These are phyloP conservation scores for Bolboschoenus planiculmis DNA, from an alignment of 176 grass and related monocot species.

Conservation along the genomic window DNA sequence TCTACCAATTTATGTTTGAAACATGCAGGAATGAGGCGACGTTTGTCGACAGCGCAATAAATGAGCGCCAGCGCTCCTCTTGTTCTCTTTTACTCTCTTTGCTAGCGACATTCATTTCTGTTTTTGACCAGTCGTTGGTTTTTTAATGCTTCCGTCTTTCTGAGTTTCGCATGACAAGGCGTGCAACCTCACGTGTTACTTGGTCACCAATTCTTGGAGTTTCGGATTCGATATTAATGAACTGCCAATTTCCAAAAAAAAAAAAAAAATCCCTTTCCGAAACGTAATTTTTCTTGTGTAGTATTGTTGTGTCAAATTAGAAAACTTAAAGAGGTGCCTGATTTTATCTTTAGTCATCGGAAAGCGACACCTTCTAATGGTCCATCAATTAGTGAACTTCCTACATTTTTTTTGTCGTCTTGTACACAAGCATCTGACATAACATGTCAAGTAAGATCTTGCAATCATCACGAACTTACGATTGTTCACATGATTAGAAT, in stretches of 20 bases:
- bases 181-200: background rate
- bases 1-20: background rate
- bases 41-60: constrained; percentile 8
- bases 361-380: too few relatives aligned
- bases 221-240: background rate
- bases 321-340: too few relatives aligned
- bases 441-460: too few relatives aligned
- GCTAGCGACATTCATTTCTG: background rate
- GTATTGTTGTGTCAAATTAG: too few relatives aligned
- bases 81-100: background rate
- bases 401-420: too few relatives aligned
- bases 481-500: too few relatives aligned
- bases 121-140: constrained; percentile 14
- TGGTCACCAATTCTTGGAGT: background rate
- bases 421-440: too few relatives aligned
- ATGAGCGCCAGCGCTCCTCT: background rate
- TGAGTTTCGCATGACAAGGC: background rate
- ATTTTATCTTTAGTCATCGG: too few relatives aligned
- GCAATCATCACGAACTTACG: background rate
- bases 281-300: too few relatives aligned
- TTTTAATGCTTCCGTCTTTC: background rate
- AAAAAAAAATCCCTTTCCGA: too few relatives aligned
- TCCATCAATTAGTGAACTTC: too few relatives aligned
- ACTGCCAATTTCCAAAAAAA: too few relatives aligned
- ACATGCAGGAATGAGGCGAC: background rate